A percentile compares a stretch with the other conserved stretches of the same genome.
Conservation (phyloP, 352 stramenopile species). For the Pilasporangium apinafurcum region DNA sequence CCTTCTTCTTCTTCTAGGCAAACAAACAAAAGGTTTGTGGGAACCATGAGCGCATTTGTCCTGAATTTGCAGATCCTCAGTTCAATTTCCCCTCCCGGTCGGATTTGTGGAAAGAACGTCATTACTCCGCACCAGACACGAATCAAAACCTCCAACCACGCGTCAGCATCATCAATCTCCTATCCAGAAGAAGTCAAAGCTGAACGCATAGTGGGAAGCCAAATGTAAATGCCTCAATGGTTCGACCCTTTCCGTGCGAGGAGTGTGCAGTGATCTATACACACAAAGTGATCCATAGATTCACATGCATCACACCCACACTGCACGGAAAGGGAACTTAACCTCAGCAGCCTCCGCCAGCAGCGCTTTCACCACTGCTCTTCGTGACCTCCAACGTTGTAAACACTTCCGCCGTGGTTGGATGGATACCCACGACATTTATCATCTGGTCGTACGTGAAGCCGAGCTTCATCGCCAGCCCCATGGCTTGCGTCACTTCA, state of each 20-base stretch:
- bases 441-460: slow-evolving; percentile 92
- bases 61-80: no score
- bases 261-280: not conserved
- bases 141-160: no score
- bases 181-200: not conserved
- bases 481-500: slow-evolving; percentile 93
- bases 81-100: slow-evolving; percentile 60
- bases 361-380: slow-evolving; percentile 88
- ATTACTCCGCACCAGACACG: slow-evolving; percentile 45
- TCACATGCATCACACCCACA: slow-evolving; percentile 10
- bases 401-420: slow-evolving; percentile 94
- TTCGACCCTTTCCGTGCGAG: slow-evolving; percentile 12
- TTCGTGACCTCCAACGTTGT: slow-evolving; percentile 93
- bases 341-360: slow-evolving; percentile 95
- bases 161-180: slow-evolving; percentile 1
- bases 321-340: slow-evolving; percentile 37
- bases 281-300: not conserved
- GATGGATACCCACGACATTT: slow-evolving; percentile 95
- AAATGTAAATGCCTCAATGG: slow-evolving; percentile 5
- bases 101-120: slow-evolving; percentile 80
- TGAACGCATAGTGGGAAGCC: not conserved
- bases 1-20: no score
- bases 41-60: no score
- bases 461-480: slow-evolving; percentile 92
- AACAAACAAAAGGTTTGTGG: no score